A percentile compares a stretch with the other conserved stretches of the same genome.
Evolutionary conservation across 2,329 filamentous ascomycete species (phyloP).

Genomic region (Mycosphaerella arachidis): DNA sequence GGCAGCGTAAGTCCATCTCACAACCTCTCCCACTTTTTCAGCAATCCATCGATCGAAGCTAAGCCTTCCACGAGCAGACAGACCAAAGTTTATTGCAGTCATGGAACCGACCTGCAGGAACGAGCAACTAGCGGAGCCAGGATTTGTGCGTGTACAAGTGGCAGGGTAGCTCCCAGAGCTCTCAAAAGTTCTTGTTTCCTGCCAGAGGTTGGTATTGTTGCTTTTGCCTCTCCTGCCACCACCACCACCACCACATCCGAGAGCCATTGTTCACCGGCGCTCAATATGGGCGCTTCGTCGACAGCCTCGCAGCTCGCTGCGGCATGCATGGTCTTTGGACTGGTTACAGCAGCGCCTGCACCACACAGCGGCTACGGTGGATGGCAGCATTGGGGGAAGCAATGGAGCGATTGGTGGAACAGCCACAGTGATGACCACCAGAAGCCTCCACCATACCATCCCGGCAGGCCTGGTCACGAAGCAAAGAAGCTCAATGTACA

Average conservation of each 20-base stretch:
- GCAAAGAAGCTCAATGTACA: conserved; percentile 41
- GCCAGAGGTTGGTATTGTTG: too few species aligned
- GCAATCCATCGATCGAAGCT: neutral
- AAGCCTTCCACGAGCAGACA: neutral
- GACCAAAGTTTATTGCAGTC: neutral
- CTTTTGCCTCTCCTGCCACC: too few species aligned
- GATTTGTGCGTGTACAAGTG: neutral
- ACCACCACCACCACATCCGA: too few species aligned
- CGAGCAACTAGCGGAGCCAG: neutral
- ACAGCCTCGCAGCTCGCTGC: neutral
- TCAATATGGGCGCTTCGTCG: neutral
- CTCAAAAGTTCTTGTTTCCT: neutral
- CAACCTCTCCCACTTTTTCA: neutral
- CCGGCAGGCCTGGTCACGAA: neutral
- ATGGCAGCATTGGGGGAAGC: neutral
- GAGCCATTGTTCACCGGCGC: neutral
- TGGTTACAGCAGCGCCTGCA: neutral
- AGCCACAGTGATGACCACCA: neutral
- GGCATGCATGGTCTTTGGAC: neutral
- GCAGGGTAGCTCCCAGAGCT: neutral
- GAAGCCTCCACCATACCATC: neutral
- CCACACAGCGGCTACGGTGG: neutral
- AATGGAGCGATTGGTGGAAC: neutral
- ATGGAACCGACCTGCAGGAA: neutral
- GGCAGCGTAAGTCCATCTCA: neutral